Evolutionary conservation across 202 grass and related monocot species (phyloP), one percentile per base, ranked within the genome.

Genomic region (Panicum hallii): DNA sequence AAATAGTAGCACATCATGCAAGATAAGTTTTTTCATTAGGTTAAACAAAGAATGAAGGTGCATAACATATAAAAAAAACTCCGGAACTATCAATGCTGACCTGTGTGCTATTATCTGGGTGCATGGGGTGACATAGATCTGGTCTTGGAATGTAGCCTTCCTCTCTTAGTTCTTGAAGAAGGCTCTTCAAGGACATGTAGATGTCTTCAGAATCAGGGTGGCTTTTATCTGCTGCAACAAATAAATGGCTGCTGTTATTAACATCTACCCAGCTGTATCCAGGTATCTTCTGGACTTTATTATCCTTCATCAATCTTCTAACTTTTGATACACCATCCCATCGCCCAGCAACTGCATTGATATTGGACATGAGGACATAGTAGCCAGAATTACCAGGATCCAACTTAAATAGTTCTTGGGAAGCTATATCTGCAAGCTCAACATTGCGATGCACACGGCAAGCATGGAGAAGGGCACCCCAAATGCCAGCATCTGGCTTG

Each of bases 291-390:
- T 85, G 90, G 17, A 97, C 83, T 30, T 84, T 89, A 70, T 87
- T 97, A 69, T 97, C 84, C 55, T 92, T 94, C 90, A 97, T 97
- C 72, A 97, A 74, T 86, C 85, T 93, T 86, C 95, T 82, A 26
- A 94, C 81, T 80, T 91, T 90, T 43, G 87, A 86, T n/a, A 94
- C 90, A 82, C 88, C 79, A 47, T 95, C 89, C 95, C 92, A 98
- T 45, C 85, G 88, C 34, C 92, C 92, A 91, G 92, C 89, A 81
- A 91, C 76, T 34, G 90, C 95, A 90, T 93, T 91, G 52, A 93
- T 91, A 88, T 97, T 97, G 54, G 95, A 93, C 89, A 95, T 93
- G 55, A 98, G 89, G 42, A 98, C 92, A 88, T 94, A 97, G 84
- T 94, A 97, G 61, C 95, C 95, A 82, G 92, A 94, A 85, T 98